Evolutionary conservation across 2,329 filamentous ascomycete species (phyloP), one percentile per base, ranked within the genome.

Genomic region (Fusarium pseudoanthophilum): DNA sequence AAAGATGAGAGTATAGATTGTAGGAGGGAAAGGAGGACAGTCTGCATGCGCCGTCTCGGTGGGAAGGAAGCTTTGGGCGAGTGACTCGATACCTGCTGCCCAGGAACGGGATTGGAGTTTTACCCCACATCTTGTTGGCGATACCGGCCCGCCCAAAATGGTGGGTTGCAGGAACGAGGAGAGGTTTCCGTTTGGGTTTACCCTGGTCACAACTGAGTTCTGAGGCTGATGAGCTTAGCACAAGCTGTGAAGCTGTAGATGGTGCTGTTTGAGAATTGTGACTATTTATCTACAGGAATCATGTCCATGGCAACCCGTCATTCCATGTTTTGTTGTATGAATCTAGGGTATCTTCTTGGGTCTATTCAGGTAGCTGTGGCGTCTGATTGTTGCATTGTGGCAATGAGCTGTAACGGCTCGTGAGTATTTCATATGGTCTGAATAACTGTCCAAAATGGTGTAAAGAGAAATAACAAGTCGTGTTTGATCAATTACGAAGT

Each of bases 91-190:
- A 48, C 57, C 60, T 60, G 40, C 57, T 66, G 53, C 53, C 42
- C 53, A 65, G 66, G 34, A 28, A 68, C 60, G 37, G 56, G 42
- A 63, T 59, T 61, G 69, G 64, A 51, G 67, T 57, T 65, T 76
- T 78, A 78, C 76, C 76, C 76, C 76, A 78, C 76, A 69, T 64
- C 64, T 68, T 48, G 75, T 57, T 74, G 68, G 74, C 76, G 76
- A 78, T 78, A 78, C 73, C 74, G 76, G 74, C 75, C 62, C 48
- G 37, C 60, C 62, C 62, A 67, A 77, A 78, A 77, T 64, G 67
- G 66, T 73, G 66, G 65, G 57, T 61, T 71, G 60, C 61, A 72
- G 61, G 49, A 56, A 51, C 56, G n/a, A 63, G 28, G 30, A 46
- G 57, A 49, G 36, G 55, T 57, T 55, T 51, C 34, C 21, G 40